Evolutionary conservation across 2,329 filamentous ascomycete genomes (phyloP).

Genomic region (Drechslerella dactyloides): DNA sequence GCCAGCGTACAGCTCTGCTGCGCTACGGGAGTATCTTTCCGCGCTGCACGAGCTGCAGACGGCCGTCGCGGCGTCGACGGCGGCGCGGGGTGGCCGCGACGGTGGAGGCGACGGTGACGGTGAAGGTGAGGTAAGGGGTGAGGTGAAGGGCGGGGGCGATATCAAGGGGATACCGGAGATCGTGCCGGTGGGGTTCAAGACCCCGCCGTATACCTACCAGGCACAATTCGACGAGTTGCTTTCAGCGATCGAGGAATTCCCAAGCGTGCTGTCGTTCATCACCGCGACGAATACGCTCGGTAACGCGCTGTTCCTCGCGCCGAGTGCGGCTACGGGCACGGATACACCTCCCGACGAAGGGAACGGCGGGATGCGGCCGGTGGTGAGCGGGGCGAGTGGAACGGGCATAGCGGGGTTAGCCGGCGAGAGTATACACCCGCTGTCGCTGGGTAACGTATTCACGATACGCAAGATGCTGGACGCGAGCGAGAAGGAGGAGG

Average conservation of each 20-base stretch:
- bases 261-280: constrained; percentile 65
- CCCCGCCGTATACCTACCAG: constrained; percentile 75
- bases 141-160: too few species aligned
- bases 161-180: too few species aligned
- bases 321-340: neutral
- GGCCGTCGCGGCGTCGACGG: constrained; percentile 53
- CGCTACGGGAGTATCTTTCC: constrained; percentile 65
- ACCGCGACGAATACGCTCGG: constrained; percentile 78
- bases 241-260: constrained; percentile 61
- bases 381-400: constrained; percentile 63
- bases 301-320: constrained; percentile 66
- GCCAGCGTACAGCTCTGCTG: constrained; percentile 69
- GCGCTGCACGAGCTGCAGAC: constrained; percentile 58
- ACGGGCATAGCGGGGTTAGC: constrained; percentile 73
- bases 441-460: constrained; percentile 77
- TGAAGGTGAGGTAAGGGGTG: too few species aligned
- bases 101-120: too few species aligned
- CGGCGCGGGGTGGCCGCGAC: too few species aligned
- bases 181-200: constrained; percentile 71
- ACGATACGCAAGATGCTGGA: constrained; percentile 69
- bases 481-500: constrained; percentile 56
- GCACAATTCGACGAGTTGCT: constrained; percentile 69
- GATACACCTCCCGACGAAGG: constrained; percentile 26
- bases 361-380: constrained; percentile 54
- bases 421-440: constrained; percentile 72